Conservation (phyloP, 768 basidiomycete genomes). For the Suillus cothurnatus region DNA sequence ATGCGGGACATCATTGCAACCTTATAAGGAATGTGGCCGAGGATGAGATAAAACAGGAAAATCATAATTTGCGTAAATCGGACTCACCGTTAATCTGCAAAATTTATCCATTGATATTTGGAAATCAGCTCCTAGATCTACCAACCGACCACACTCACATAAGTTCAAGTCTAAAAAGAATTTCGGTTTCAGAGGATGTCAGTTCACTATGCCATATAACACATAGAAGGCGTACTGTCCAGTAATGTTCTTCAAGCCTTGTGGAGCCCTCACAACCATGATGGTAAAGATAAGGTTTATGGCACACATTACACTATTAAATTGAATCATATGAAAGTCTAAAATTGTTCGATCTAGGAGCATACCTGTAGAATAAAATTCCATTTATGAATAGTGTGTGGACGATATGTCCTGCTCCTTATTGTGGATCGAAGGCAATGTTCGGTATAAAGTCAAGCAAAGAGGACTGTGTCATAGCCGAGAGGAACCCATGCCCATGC, state of each 20-base stretch:
- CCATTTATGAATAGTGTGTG: conserved; percentile 34
- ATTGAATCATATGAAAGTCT: neutral
- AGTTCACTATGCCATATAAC: neutral
- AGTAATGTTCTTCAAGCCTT: conserved; percentile 37
- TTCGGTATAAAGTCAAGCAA: conserved; percentile 37
- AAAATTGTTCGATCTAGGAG: neutral
- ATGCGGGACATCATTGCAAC: conserved; percentile 73
- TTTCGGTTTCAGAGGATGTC: neutral
- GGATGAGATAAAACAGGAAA: conserved; percentile 1
- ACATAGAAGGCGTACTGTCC: conserved; percentile 29
- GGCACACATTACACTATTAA: conserved; percentile 38
- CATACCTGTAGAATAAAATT: conserved; percentile 37
- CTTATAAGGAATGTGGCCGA: conserved; percentile 21
- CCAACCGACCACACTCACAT: neutral
- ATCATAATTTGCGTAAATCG: neutral
- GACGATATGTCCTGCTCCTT: conserved; percentile 23
- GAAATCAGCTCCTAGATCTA: neutral
- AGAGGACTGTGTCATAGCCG: conserved; percentile 39
- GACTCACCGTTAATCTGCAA: conserved; percentile 4
- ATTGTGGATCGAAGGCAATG: conserved; percentile 23
- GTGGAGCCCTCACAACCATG: conserved; percentile 37
- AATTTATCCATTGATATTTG: neutral
- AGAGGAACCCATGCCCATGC: conserved; percentile 46
- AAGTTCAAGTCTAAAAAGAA: conserved; percentile 2
- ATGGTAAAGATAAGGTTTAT: conserved; percentile 40